Evolutionary conservation across 805 yeast species (phyloP).

Genomic region (Yamadazyma kitorensis): DNA sequence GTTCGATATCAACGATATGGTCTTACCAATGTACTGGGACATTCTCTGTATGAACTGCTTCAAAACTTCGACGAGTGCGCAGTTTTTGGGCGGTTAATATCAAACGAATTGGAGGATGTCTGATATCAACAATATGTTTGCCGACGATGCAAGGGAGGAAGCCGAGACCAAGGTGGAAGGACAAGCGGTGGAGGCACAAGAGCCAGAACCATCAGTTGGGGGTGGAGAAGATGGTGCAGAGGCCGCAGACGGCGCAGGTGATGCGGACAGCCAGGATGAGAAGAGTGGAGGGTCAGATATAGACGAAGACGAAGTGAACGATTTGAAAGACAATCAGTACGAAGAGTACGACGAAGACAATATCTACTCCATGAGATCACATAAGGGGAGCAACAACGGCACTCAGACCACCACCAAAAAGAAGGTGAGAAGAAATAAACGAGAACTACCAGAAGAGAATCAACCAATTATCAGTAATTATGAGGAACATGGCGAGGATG

Average conservation of each 20-base stretch:
- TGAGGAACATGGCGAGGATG: constrained; percentile 5
- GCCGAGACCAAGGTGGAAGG: no score
- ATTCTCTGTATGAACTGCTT: no score
- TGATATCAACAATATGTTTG: no score
- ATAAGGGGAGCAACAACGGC: constrained; percentile 16
- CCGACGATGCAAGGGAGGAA: no score
- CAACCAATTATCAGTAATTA: neutral
- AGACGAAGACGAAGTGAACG: constrained; percentile 7
- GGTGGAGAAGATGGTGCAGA: constrained; percentile 1
- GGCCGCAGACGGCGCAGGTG: neutral
- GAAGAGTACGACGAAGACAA: constrained; percentile 16
- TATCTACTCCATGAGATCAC: constrained; percentile 21
- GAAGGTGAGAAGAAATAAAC: constrained; percentile 21
- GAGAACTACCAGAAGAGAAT: constrained; percentile 6
- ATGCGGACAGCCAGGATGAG: constrained; percentile 1
- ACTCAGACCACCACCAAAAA: constrained; percentile 22
- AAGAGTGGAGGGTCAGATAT: no score
- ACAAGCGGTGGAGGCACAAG: no score
- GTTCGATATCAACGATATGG: constrained; percentile 75
- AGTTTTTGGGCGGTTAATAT: no score
- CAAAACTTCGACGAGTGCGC: no score
- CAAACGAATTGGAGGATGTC: no score
- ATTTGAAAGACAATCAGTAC: constrained; percentile 6
- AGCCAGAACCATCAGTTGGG: no score
- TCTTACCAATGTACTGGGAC: constrained; percentile 92